Conservation (phyloP, 768 basidiomycete species). For the Mycena rosella region DNA sequence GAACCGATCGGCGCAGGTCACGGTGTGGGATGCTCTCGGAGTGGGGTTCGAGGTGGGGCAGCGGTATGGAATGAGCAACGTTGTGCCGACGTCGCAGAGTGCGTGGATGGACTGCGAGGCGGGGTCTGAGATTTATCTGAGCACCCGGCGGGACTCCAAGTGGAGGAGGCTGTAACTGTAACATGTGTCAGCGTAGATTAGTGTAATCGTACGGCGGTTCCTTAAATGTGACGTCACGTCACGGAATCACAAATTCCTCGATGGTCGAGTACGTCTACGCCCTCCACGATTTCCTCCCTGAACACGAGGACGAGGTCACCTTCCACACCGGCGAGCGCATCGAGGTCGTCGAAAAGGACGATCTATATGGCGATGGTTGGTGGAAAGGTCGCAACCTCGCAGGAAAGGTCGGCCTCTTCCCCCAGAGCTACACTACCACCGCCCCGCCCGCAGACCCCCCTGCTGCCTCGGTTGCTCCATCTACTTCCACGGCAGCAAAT, state of each 20-base stretch:
- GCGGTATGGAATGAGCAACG: conserved; percentile 80
- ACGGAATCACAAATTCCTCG: too few relatives aligned
- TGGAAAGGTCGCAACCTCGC: conserved; percentile 91
- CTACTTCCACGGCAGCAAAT: conserved; percentile 42
- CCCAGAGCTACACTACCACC: conserved; percentile 86
- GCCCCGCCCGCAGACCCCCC: conserved; percentile 52
- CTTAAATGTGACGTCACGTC: too few relatives aligned
- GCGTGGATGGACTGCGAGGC: conserved; percentile 78
- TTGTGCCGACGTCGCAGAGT: conserved; percentile 73
- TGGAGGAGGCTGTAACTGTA: conserved; percentile 59
- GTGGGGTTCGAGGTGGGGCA: conserved; percentile 72
- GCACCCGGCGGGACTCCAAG: conserved; percentile 73
- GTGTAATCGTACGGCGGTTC: too few relatives aligned
- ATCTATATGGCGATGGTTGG: conserved; percentile 95
- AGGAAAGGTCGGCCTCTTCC: conserved; percentile 92
- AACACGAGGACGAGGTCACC: conserved; percentile 93
- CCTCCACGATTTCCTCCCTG: conserved; percentile 88
- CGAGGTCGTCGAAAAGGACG: conserved; percentile 93
- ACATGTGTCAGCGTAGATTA: too few relatives aligned
- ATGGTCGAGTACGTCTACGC: conserved; percentile 92
- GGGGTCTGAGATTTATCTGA: conserved; percentile 78
- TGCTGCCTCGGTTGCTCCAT: conserved; percentile 32
- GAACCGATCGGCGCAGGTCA: conserved; percentile 78
- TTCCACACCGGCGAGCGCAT: conserved; percentile 90
- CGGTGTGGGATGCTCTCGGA: conserved; percentile 82